These are phyloP conservation scores for Scutellaria baicalensis DNA, from an alignment of 257 asterid species.

Conservation along the genomic window DNA sequence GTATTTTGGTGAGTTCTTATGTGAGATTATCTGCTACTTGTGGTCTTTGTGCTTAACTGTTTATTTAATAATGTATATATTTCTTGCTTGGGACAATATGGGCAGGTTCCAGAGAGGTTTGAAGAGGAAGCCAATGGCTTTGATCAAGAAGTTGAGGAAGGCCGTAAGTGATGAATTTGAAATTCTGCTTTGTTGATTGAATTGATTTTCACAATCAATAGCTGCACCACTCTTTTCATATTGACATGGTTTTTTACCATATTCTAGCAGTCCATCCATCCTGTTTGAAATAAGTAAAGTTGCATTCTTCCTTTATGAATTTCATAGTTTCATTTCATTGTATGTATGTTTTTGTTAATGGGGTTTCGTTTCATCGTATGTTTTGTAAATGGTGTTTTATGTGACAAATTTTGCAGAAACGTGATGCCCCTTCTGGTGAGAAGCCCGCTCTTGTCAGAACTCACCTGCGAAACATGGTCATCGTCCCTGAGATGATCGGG, in stretches of 20 bases:
- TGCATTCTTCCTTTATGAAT: neutral
- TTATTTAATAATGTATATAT: too few species aligned
- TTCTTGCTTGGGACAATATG: neutral
- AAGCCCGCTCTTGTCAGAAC: slow-evolving; percentile 76
- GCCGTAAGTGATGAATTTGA: slow-evolving; percentile 41
- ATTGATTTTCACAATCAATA: too few species aligned
- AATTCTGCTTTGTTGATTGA: neutral
- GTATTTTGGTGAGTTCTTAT: neutral
- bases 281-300: too few species aligned
- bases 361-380: neutral
- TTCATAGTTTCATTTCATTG: neutral
- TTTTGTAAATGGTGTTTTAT: neutral
- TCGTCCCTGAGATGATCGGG: slow-evolving; percentile 88
- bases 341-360: too few species aligned
- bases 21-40: neutral
- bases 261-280: too few species aligned
- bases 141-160: slow-evolving; percentile 73
- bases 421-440: slow-evolving; percentile 68
- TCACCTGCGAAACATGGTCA: slow-evolving; percentile 75
- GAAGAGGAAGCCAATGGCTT: slow-evolving; percentile 84
- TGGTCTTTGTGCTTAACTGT: neutral
- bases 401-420: slow-evolving; percentile 30
- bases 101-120: slow-evolving; percentile 68
- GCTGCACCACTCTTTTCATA: too few species aligned
- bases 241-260: too few species aligned